phyloP scores from a whole-genome alignment of 805 yeast species.

The Starmerella kuoi region DNA sequence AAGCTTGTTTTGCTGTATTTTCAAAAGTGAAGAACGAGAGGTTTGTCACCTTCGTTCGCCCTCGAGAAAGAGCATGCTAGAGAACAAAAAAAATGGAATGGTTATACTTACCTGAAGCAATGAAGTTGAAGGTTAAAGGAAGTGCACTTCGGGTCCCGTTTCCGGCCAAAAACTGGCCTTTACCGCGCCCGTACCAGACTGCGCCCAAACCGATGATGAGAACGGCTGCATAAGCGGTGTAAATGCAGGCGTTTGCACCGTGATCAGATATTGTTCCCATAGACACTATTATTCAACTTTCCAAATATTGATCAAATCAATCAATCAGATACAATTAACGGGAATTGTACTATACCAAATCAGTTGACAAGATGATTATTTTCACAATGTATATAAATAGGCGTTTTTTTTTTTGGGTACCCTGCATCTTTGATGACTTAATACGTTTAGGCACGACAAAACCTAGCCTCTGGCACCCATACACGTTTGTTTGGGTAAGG shows the following conservation, averaged over 20 bases:
- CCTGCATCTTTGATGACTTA: too few relatives aligned
- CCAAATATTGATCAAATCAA: not conserved
- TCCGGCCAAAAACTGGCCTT: slow-evolving; percentile 30
- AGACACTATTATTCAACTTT: not conserved
- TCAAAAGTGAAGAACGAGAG: too few relatives aligned
- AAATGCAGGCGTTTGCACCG: slow-evolving; percentile 53
- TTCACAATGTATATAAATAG: not conserved
- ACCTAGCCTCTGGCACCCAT: too few relatives aligned
- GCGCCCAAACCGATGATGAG: slow-evolving; percentile 43
- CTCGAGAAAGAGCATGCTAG: slow-evolving; percentile 2
- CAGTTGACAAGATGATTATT: not conserved
- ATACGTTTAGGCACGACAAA: too few relatives aligned
- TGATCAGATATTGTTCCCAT: slow-evolving; percentile 32
- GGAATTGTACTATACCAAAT: too few relatives aligned
- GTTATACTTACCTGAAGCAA: slow-evolving; percentile 55
- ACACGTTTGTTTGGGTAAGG: too few relatives aligned
- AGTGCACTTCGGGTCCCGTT: slow-evolving; percentile 70
- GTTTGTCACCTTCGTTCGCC: not conserved
- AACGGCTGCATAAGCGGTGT: slow-evolving; percentile 45
- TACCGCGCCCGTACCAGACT: slow-evolving; percentile 47
- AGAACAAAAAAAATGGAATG: not conserved
- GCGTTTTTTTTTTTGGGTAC: too few relatives aligned
- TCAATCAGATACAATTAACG: too few relatives aligned
- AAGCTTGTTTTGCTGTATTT: too few relatives aligned
- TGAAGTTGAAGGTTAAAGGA: slow-evolving; percentile 77